Conservation (phyloP, 2,329 filamentous ascomycete genomes). For the Nemania abortiva region DNA sequence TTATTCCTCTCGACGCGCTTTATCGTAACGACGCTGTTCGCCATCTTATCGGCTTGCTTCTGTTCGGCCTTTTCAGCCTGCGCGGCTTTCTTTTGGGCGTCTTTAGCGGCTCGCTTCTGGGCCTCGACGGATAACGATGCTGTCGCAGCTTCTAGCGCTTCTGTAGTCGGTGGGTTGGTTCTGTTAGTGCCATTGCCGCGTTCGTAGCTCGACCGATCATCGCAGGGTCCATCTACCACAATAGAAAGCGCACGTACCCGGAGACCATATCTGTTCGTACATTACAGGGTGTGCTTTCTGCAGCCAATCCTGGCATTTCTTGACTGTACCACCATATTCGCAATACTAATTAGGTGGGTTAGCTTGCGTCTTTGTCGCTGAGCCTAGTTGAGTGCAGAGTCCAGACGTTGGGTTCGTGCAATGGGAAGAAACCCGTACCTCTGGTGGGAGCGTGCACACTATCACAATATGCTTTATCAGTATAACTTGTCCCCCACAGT, state of each 20-base stretch:
- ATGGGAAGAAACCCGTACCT: slow-evolving; percentile 59
- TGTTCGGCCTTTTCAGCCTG: slow-evolving; percentile 91
- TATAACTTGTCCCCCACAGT: slow-evolving; percentile 18
- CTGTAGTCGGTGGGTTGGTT: slow-evolving; percentile 56
- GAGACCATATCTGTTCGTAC: slow-evolving; percentile 85
- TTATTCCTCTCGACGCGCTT: slow-evolving; percentile 99
- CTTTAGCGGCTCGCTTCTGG: slow-evolving; percentile 94
- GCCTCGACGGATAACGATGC: slow-evolving; percentile 89
- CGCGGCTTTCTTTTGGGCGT: slow-evolving; percentile 95
- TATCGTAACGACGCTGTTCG: slow-evolving; percentile 85
- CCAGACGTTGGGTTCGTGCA: background rate
- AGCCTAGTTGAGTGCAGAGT: slow-evolving; percentile 9
- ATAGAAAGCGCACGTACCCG: slow-evolving; percentile 66
- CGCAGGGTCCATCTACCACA: too few relatives aligned
- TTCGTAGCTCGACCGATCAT: background rate
- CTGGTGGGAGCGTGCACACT: slow-evolving; percentile 75
- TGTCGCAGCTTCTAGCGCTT: slow-evolving; percentile 85
- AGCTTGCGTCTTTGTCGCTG: slow-evolving; percentile 18
- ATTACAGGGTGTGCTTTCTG: slow-evolving; percentile 77
- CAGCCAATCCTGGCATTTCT: slow-evolving; percentile 98
- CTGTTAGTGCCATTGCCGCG: background rate
- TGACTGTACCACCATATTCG: slow-evolving; percentile 95
- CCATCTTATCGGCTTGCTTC: slow-evolving; percentile 84
- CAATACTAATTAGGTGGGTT: slow-evolving; percentile 78
- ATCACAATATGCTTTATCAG: slow-evolving; percentile 24